A percentile compares a stretch with the other conserved stretches of the same genome.
Evolutionary conservation across 2,329 filamentous ascomycete genomes (phyloP).

Genomic region (Leptodontidium sp.): DNA sequence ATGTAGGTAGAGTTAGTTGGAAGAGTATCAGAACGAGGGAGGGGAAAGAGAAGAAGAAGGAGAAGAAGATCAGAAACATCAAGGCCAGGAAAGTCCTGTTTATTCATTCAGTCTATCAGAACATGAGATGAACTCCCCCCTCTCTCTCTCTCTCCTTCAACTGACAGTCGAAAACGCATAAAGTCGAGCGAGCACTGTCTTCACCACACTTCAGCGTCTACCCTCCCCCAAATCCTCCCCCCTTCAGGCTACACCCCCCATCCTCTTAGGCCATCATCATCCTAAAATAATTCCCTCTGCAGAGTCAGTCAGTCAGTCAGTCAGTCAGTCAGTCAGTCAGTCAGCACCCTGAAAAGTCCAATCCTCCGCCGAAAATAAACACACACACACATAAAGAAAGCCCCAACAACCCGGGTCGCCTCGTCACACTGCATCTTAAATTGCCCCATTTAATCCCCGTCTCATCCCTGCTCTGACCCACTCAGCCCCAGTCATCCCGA

Average conservation of each 20-base stretch:
- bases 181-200: neutral
- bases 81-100: too few species aligned
- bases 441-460: neutral
- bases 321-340: too few species aligned
- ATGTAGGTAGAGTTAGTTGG: neutral
- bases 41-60: neutral
- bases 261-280: neutral
- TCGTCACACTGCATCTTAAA: constrained; percentile 12
- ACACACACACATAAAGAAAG: too few species aligned
- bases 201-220: neutral
- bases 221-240: neutral
- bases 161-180: constrained; percentile 8
- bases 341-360: too few species aligned
- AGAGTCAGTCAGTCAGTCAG: too few species aligned
- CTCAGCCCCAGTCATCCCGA: neutral
- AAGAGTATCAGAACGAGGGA: neutral
- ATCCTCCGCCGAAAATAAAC: too few species aligned
- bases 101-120: neutral
- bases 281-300: neutral
- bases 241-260: neutral
- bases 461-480: neutral
- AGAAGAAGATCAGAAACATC: constrained; percentile 7
- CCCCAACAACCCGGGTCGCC: constrained; percentile 2
- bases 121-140: constrained; percentile 3
- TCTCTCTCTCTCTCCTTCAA: neutral